Base-by-base conservation (phyloP, 768 basidiomycete genomes). In the Leccinum sublutescens region DNA sequence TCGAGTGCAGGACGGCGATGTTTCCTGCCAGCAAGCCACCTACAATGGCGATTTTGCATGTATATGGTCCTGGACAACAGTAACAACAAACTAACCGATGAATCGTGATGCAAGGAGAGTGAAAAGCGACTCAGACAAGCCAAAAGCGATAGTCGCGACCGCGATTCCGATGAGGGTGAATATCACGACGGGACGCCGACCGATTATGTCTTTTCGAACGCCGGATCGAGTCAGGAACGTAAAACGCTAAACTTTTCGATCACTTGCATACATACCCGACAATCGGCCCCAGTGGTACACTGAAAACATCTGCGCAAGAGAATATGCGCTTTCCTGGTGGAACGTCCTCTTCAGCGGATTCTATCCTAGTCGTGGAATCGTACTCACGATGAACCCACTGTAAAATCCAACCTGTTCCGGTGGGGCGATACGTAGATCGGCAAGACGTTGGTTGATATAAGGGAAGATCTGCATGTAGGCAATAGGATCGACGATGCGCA, bases 331-430 rank as follows among this genome's bases (percentile, higher is more conserved):
- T 31, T 60, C 58, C 57, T 59, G 27, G 11, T 19, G 10, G n/a
- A 19, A 43, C 10, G 5, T 45, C 10, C n/a, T 19, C 5, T 45
- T 45, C 43, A 45, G 14, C 7, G 8, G 7, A n/a, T 25, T 25
- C 5, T 3, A 9, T 14, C 27, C 10, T 29, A 12, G 27, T n/a
- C 27, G 11, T 17, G 15, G 1, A 29, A 11, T 17, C 4, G 8
- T 9, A 59, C 58, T 59, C 47, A 59, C 58, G 8, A 59, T 21
- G 38, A 59, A 27, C 3, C 58, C 48, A 17, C 49, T 59, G n/a
- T 60, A 60, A 59, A 59, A 60, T 1, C 58, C 58, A 7, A 59
- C 58, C 5, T 59, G 58, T 21, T 59, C 57, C 17, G 58, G 58
- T 15, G 21, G 2, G 12, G 58, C 58, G 19, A 59, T 49, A 27